phyloP scores from a whole-genome alignment of 352 stramenopile species.

The Phytopythium sindhum region DNA sequence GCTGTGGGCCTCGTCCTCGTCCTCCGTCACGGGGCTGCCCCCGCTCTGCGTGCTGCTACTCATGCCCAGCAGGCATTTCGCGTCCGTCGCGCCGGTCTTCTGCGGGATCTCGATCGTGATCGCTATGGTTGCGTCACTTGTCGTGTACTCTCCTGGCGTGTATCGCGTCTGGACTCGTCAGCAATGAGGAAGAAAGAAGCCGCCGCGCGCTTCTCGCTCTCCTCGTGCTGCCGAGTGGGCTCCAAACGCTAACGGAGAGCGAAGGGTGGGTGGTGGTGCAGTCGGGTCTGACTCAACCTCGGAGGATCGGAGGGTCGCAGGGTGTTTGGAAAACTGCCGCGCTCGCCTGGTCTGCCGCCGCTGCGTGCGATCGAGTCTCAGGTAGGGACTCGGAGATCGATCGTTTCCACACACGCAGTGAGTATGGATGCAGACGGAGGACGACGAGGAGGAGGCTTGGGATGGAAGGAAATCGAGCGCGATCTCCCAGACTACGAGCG shows the following conservation, averaged over 20 bases:
- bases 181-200: background rate
- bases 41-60: constrained; percentile 46
- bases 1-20: constrained; percentile 27
- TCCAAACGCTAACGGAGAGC: constrained; percentile 1
- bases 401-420: background rate
- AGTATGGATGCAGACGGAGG: background rate
- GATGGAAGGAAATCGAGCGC: background rate
- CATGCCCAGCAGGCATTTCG: constrained; percentile 27
- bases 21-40: constrained; percentile 54
- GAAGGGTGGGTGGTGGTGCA: background rate
- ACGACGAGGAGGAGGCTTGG: background rate
- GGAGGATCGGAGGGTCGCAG: background rate
- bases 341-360: background rate
- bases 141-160: background rate
- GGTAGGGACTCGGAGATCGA: background rate
- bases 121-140: constrained; percentile 2
- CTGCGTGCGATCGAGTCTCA: background rate
- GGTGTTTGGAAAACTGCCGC: constrained; percentile 6
- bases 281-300: background rate
- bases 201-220: background rate
- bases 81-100: background rate
- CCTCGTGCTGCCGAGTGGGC: background rate
- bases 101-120: constrained; percentile 9
- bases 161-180: background rate
- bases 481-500: background rate